A percentile compares a stretch with the other conserved stretches of the same genome.
These are phyloP conservation scores for Alternaria tenuissima DNA, from an alignment of 2,329 filamentous ascomycete genomes.

Conservation along the genomic window DNA sequence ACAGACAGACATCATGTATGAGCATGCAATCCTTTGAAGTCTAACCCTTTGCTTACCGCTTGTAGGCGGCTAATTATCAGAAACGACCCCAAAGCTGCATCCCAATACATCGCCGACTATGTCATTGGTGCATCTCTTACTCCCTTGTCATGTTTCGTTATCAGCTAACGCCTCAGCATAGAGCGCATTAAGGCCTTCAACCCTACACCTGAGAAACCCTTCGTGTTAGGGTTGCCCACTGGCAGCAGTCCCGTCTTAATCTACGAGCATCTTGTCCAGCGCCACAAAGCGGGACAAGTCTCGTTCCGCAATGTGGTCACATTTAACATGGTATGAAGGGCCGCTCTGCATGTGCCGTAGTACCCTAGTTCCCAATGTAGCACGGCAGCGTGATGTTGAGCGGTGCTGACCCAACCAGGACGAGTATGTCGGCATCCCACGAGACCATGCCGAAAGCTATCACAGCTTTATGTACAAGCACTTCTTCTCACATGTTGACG, in stretches of 20 bases:
- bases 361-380: constrained; percentile 26
- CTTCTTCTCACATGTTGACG: constrained; percentile 87
- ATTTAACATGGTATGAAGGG: constrained; percentile 79
- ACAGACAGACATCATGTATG: constrained; percentile 40
- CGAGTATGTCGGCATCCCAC: constrained; percentile 84
- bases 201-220: constrained; percentile 75
- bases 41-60: constrained; percentile 38
- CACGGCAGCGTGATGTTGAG: constrained; percentile 28
- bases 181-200: constrained; percentile 80
- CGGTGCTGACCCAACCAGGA: constrained; percentile 62
- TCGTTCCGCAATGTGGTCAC: constrained; percentile 90
- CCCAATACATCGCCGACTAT: constrained; percentile 81
- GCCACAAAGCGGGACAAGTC: constrained; percentile 75
- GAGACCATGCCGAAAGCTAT: constrained; percentile 85
- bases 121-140: constrained; percentile 67
- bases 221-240: constrained; percentile 84
- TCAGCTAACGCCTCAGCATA: constrained; percentile 48
- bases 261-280: constrained; percentile 77
- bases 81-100: constrained; percentile 73
- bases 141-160: constrained; percentile 29
- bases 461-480: constrained; percentile 94
- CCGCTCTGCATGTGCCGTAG: constrained; percentile 16
- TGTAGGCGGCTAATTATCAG: constrained; percentile 84
- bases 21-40: constrained; percentile 29
- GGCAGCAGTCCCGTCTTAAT: constrained; percentile 81